Base-by-base conservation (phyloP, 495 filamentous ascomycete genomes). In the Sporormia fimetaria region DNA sequence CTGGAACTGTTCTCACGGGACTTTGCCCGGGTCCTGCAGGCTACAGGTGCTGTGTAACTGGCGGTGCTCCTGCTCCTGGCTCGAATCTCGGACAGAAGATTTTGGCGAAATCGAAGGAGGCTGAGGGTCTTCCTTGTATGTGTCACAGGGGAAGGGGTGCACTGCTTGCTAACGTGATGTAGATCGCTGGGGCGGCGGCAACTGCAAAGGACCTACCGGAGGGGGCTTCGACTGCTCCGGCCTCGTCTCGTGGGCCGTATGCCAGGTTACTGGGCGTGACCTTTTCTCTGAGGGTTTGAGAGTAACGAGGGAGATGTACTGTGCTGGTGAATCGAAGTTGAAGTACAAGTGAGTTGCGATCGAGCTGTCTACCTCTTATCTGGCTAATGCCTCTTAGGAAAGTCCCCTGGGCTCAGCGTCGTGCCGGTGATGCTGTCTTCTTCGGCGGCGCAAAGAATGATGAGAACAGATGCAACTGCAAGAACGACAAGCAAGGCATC, bases 171-270 rank as follows among this genome's bases (percentile, higher is more conserved):
- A 10, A 42, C 33, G 1, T 32, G 6, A 5, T 32, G 17, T 12
- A 49, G 45, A 49, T 21, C 45, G 42, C 20, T 59, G 51, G 55
- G 56, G 52, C 9, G 55, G 56, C 14, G 56, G 56, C 22, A 51
- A 26, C 34, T 59, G 56, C 47, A 42, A 37, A 38, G 45, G 57
- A 1, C 47, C 55, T 6, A 50, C 55, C 2, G 30, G 36, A 6
- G 57, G 52, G n/a, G 57, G 57, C 15, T 59, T 50, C 33, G 57
- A 59, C 25, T 59, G 57, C 30, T 59, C 57, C 3, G 55, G 57
- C 11, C 42, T 57, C 14, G 40, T 59, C n/a, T 47, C 33, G 9
- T 56, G 47, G 46, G 57, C 55, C 22, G 45, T 59, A 16, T 59
- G 57, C 22, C 46, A 59, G 25, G 48, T 56, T 3, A 59, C 57